phyloP scores from a whole-genome alignment of 108 stramenopile species.

The Cyclostephanos tholiformis region DNA sequence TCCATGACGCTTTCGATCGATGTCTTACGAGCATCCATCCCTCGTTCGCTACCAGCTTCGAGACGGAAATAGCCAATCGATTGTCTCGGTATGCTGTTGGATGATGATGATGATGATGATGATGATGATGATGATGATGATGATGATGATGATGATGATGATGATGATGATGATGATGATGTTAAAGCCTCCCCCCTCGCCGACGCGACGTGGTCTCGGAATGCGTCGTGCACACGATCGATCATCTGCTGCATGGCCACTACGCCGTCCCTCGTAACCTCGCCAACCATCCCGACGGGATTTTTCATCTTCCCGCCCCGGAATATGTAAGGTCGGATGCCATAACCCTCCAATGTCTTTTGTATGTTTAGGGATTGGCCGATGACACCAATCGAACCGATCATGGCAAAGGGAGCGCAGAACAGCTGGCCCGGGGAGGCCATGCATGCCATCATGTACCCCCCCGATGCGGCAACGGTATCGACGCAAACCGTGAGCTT shows the following conservation, averaged over 20 bases:
- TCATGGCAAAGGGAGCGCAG: constrained; percentile 81
- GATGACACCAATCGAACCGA: constrained; percentile 83
- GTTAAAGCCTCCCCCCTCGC: constrained; percentile 46
- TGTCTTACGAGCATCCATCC: neutral
- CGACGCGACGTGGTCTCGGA: constrained; percentile 66
- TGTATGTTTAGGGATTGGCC: constrained; percentile 74
- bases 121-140: too few relatives aligned
- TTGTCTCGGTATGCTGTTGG: neutral
- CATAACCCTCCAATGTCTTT: constrained; percentile 63
- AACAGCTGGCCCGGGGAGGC: constrained; percentile 67
- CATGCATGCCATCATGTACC: constrained; percentile 85
- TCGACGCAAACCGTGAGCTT: constrained; percentile 78
- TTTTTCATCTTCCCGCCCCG: constrained; percentile 81
- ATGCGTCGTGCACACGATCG: constrained; percentile 75
- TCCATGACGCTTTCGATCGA: constrained; percentile 56
- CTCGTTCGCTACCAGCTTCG: constrained; percentile 2
- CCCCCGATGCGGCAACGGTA: constrained; percentile 68
- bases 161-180: too few relatives aligned
- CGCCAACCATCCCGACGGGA: constrained; percentile 75
- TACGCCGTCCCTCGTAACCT: constrained; percentile 73
- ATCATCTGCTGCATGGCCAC: constrained; percentile 69
- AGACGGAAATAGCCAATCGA: constrained; percentile 24
- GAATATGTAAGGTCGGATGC: constrained; percentile 69
- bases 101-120: too few relatives aligned
- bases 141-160: too few relatives aligned